Base-by-base conservation (phyloP, 768 basidiomycete species). In the Boletus rubropictus region DNA sequence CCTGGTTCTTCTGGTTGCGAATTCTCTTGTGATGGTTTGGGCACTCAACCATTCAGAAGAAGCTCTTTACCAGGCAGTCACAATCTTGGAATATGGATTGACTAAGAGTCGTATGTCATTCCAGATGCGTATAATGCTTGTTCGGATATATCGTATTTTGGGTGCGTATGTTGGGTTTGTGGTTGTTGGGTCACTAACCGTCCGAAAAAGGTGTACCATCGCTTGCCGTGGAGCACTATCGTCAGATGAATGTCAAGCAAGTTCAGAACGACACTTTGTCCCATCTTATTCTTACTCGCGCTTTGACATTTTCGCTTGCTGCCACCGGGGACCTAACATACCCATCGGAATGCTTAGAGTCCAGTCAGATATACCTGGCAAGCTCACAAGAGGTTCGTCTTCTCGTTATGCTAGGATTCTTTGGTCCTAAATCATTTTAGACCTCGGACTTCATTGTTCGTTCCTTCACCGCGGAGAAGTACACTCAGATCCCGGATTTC, bases 181-280 rank as follows among this genome's bases (percentile, higher is more conserved):
- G 24, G 5, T 31, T 31, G 15, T 21, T 15, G 15, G 11, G 34
- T 28, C 33, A 28, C 48, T 49, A 18, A 56, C 37, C n/a, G 22
- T 44, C 39, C 12, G 39, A 12, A 22, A 11, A 54, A 91, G 90
- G 87, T 48, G 84, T 86, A 14, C 75, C 89, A 0, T 77, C 80
- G 4, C 66, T 80, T 34, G 83, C 88, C 3, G 54, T 91, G 52
- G 83, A 89, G 44, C 89, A 93, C 58, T 94, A 90, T 61, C 80
- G 81, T 24, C 69, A 72, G 20, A 74, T 94, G 71, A 80, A 82
- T 50, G 72, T 89, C 51, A 92, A 92, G 62, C 86, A 89, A 57
- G 77, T 94, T 20, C 91, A 95, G 62, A 78, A 85, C 48, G 93
- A 96, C 58, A 95, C 93, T 1, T 72, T 96, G 7, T 89, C 89